Conservation (phyloP, 2,329 filamentous ascomycete species). For the Claviceps spartinae region DNA sequence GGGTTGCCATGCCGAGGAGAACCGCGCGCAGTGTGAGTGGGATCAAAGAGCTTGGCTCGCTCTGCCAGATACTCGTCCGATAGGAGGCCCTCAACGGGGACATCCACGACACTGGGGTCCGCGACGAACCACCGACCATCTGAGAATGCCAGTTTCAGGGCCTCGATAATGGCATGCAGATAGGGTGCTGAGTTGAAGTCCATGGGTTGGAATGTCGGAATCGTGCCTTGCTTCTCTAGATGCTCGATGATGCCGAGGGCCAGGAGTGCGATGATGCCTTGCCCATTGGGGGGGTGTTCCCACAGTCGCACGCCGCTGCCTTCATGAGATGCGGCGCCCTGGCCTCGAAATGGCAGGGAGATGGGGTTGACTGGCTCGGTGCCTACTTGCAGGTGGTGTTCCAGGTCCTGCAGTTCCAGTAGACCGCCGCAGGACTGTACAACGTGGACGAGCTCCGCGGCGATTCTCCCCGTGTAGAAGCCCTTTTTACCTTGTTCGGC, state of each 20-base stretch:
- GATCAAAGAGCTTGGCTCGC: constrained; percentile 46
- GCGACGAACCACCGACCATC: constrained; percentile 85
- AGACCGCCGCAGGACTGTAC: constrained; percentile 63
- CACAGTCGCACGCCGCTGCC: constrained; percentile 66
- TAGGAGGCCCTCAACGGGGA: constrained; percentile 59
- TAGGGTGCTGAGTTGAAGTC: constrained; percentile 76
- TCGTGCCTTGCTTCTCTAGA: constrained; percentile 61
- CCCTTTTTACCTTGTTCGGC: constrained; percentile 74
- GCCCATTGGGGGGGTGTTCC: constrained; percentile 95
- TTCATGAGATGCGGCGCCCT: constrained; percentile 29
- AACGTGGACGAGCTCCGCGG: constrained; percentile 67
- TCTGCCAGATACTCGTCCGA: constrained; percentile 60
- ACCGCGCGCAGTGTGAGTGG: constrained; percentile 41
- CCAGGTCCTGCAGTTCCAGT: constrained; percentile 66
- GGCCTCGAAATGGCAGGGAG: constrained; percentile 62
- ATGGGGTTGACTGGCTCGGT: constrained; percentile 78
- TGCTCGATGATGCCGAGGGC: constrained; percentile 83
- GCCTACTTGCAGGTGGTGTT: constrained; percentile 53
- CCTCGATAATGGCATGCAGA: constrained; percentile 78
- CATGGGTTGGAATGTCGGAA: constrained; percentile 52
- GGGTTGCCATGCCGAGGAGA: constrained; percentile 47
- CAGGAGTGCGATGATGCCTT: constrained; percentile 91
- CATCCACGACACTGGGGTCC: constrained; percentile 58
- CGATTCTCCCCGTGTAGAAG: constrained; percentile 79
- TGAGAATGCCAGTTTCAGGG: constrained; percentile 77